A percentile compares a stretch with the other conserved stretches of the same genome.
phyloP scores from a whole-genome alignment of 495 filamentous ascomycete genomes.

The Xanthoparmelia taractica region DNA sequence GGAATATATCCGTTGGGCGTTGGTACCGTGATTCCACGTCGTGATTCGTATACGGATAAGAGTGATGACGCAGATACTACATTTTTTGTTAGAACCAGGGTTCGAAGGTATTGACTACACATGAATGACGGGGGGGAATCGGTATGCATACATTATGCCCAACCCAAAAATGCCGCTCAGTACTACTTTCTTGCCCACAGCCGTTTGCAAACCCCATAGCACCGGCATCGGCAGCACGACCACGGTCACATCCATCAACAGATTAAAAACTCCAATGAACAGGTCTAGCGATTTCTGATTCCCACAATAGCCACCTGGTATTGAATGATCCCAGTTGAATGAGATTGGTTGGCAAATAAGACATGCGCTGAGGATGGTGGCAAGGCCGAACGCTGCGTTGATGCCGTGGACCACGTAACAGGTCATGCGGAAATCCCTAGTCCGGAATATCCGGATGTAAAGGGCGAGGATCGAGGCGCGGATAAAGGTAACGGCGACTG shows the following conservation, averaged over 20 bases:
- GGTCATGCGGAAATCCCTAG: constrained; percentile 31
- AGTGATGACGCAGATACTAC: constrained; percentile 21
- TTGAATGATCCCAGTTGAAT: constrained; percentile 29
- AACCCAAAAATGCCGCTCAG: constrained; percentile 25
- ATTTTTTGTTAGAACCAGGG: background rate
- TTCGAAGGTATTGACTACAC: background rate
- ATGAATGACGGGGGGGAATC: too few relatives aligned
- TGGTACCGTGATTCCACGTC: constrained; percentile 6
- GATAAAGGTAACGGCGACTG: constrained; percentile 28
- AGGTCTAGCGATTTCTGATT: constrained; percentile 31
- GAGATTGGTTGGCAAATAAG: constrained; percentile 34
- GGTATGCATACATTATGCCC: constrained; percentile 19
- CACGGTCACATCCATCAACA: constrained; percentile 34
- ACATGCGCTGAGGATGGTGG: constrained; percentile 26
- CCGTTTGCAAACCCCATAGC: constrained; percentile 36
- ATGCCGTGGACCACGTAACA: constrained; percentile 27
- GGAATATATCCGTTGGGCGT: constrained; percentile 18
- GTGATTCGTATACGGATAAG: constrained; percentile 12
- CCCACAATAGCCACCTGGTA: constrained; percentile 27
- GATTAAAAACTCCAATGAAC: constrained; percentile 29
- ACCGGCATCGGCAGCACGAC: constrained; percentile 41
- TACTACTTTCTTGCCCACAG: constrained; percentile 29
- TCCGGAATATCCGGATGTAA: constrained; percentile 36
- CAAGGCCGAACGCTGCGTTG: constrained; percentile 15
- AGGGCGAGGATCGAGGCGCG: constrained; percentile 39